Percentiles rank a stretch among this genome's conserved stretches.
Conservation (phyloP, 805 yeast species). For the Candida maesae region DNA sequence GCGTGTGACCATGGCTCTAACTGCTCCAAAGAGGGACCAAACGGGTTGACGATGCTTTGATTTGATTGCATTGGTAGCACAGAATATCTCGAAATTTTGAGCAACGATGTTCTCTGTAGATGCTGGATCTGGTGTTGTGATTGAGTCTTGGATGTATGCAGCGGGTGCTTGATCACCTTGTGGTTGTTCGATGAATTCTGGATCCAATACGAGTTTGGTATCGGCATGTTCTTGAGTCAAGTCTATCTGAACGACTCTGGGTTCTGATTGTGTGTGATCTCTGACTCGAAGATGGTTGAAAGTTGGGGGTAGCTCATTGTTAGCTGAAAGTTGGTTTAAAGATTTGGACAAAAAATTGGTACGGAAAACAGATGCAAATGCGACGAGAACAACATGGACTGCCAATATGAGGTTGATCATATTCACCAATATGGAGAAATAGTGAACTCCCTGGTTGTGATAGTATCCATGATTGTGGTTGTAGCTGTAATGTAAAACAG, state of each 20-base stretch:
- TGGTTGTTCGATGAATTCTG: neutral
- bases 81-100: slow-evolving; percentile 26
- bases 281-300: slow-evolving; percentile 8
- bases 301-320: slow-evolving; percentile 4
- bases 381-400: slow-evolving; percentile 24
- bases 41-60: slow-evolving; percentile 39
- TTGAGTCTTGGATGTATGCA: slow-evolving; percentile 13
- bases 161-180: slow-evolving; percentile 15
- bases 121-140: slow-evolving; percentile 5
- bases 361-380: slow-evolving; percentile 23
- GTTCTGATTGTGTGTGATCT: slow-evolving; percentile 14
- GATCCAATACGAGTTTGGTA: slow-evolving; percentile 2
- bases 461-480: slow-evolving; percentile 1
- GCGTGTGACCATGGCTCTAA: slow-evolving; percentile 44
- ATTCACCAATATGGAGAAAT: slow-evolving; percentile 8
- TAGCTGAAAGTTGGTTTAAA: slow-evolving; percentile 22
- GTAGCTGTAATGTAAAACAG: slow-evolving; percentile 9
- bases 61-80: slow-evolving; percentile 16
- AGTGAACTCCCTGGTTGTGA: slow-evolving; percentile 4
- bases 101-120: slow-evolving; percentile 24
- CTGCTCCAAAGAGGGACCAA: slow-evolving; percentile 51
- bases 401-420: slow-evolving; percentile 21
- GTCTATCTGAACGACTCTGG: slow-evolving; percentile 18
- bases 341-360: slow-evolving; percentile 24
- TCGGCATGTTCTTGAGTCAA: slow-evolving; percentile 15